phyloP scores from a whole-genome alignment of 1,139 yeast genomes.

The Pichia sp. region DNA sequence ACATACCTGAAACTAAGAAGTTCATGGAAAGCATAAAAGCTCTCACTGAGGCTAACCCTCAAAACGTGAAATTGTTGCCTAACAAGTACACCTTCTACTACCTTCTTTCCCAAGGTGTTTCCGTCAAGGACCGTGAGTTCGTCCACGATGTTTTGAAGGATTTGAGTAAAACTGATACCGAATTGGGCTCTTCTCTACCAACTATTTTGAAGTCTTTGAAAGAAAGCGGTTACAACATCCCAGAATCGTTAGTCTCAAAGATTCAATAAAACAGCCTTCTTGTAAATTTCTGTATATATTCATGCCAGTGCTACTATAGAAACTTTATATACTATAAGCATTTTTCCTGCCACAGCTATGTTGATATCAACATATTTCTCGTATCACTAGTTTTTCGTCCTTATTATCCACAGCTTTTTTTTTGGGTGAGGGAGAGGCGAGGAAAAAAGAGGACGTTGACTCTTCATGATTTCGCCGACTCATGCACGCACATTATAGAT shows the following conservation, averaged over 20 bases:
- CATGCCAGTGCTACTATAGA: background rate
- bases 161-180: slow-evolving; percentile 19
- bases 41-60: slow-evolving; percentile 18
- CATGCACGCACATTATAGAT: too few relatives aligned
- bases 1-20: slow-evolving; percentile 20
- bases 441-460: background rate
- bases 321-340: background rate
- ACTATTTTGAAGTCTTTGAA: slow-evolving; percentile 30
- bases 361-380: background rate
- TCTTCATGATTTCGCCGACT: background rate
- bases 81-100: slow-evolving; percentile 58
- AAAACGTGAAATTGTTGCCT: slow-evolving; percentile 32
- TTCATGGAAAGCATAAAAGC: slow-evolving; percentile 22
- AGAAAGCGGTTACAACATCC: slow-evolving; percentile 19
- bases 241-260: slow-evolving; percentile 9
- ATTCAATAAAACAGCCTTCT: background rate
- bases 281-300: slow-evolving; percentile 1
- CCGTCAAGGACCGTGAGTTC: slow-evolving; percentile 21
- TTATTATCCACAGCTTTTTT: background rate
- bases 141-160: slow-evolving; percentile 25
- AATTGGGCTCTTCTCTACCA: slow-evolving; percentile 43
- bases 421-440: background rate
- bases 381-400: background rate
- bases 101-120: slow-evolving; percentile 43
- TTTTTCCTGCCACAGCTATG: background rate